phyloP scores from a whole-genome alignment of 257 asterid species.

The Solanum ossicruentum region DNA sequence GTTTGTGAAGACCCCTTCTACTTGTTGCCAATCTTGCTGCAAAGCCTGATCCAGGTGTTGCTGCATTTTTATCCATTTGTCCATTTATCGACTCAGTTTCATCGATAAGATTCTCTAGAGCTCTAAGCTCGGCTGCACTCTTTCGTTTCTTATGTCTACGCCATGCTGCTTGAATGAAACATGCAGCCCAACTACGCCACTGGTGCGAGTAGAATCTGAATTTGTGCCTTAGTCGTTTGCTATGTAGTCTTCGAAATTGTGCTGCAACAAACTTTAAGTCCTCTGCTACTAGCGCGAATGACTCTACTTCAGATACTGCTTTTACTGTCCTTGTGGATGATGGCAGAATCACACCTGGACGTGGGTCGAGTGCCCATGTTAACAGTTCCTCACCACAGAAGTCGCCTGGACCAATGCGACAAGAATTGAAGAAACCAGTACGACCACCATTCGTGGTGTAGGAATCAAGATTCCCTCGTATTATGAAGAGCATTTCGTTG shows the following conservation, averaged over 20 bases:
- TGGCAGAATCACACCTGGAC: constrained; percentile 72
- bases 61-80: neutral
- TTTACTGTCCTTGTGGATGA: constrained; percentile 84
- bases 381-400: constrained; percentile 95
- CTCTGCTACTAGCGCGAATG: constrained; percentile 73
- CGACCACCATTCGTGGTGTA: constrained; percentile 93
- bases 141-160: constrained; percentile 53
- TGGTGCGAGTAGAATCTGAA: constrained; percentile 93
- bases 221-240: constrained; percentile 83
- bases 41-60: constrained; percentile 20
- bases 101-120: constrained; percentile 17
- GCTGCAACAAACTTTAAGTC: constrained; percentile 80
- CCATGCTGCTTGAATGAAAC: constrained; percentile 90
- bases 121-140: constrained; percentile 37
- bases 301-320: constrained; percentile 81
- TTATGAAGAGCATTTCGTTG: constrained; percentile 80
- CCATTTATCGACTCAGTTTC: constrained; percentile 1
- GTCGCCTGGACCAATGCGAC: constrained; percentile 76
- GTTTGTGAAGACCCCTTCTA: constrained; percentile 42
- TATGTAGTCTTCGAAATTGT: constrained; percentile 75
- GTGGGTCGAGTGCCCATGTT: constrained; percentile 96
- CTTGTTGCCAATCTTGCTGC: constrained; percentile 42
- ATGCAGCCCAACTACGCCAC: constrained; percentile 90
- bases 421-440: constrained; percentile 87
- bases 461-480: constrained; percentile 88